phyloP scores from a whole-genome alignment of 352 stramenopile species.

The Globisporangium recalcitrans region DNA sequence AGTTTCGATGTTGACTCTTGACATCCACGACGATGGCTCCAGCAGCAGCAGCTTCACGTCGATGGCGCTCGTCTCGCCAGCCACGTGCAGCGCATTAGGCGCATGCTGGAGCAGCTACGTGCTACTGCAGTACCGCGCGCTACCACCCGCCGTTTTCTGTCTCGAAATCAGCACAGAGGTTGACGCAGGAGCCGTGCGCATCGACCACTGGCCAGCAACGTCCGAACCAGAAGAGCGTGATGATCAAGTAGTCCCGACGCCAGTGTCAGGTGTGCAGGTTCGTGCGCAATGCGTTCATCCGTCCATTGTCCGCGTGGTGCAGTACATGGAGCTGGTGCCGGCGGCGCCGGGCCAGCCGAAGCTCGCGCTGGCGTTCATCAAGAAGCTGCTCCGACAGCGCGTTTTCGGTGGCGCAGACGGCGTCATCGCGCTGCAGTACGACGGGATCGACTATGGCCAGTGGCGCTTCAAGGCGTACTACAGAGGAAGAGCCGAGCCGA shows the following conservation, averaged over 20 bases:
- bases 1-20: constrained; percentile 27
- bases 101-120: constrained; percentile 30
- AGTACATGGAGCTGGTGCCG: constrained; percentile 51
- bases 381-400: constrained; percentile 43
- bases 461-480: constrained; percentile 58
- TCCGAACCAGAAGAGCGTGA: neutral
- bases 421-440: constrained; percentile 29
- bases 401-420: constrained; percentile 27
- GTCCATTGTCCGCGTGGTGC: constrained; percentile 27
- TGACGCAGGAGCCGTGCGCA: constrained; percentile 16
- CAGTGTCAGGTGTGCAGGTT: constrained; percentile 12
- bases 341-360: constrained; percentile 28
- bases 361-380: constrained; percentile 45
- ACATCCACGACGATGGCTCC: constrained; percentile 8
- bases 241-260: neutral
- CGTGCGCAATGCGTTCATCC: constrained; percentile 22
- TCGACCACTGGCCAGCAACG: constrained; percentile 44
- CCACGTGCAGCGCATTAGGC: constrained; percentile 18
- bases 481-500: constrained; percentile 11
- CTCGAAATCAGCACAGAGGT: constrained; percentile 27
- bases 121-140: constrained; percentile 13
- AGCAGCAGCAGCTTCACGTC: constrained; percentile 23
- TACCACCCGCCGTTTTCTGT: constrained; percentile 29
- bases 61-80: constrained; percentile 24
- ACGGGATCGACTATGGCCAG: constrained; percentile 54